phyloP scores from a whole-genome alignment of 192 early-diverging fungal species.

The Funneliformis mosseae region DNA sequence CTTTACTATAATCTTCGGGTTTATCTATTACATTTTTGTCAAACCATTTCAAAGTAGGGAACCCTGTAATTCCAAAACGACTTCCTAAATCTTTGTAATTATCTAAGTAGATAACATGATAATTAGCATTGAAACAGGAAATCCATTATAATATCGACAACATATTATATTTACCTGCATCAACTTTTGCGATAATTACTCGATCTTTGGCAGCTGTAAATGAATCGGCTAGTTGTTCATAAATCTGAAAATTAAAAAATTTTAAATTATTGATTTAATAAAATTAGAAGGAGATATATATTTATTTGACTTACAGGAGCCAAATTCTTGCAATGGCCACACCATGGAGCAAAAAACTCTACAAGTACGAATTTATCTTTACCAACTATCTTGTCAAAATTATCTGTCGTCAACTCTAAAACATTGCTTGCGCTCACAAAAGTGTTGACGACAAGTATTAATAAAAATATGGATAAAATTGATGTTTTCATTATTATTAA shows the following conservation, averaged over 20 bases:
- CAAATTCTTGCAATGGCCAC: slow-evolving; percentile 80
- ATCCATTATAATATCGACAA: slow-evolving; percentile 13
- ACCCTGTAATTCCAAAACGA: slow-evolving; percentile 78
- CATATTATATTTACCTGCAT: slow-evolving; percentile 48
- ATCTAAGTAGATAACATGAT: slow-evolving; percentile 50
- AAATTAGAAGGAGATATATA: background rate
- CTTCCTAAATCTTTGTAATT: slow-evolving; percentile 79
- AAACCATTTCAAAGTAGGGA: slow-evolving; percentile 95
- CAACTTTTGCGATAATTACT: slow-evolving; percentile 88
- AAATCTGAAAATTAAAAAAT: slow-evolving; percentile 44
- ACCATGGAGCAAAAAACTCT: slow-evolving; percentile 93
- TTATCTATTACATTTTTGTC: slow-evolving; percentile 71
- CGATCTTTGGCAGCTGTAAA: slow-evolving; percentile 71
- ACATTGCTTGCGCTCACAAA: slow-evolving; percentile 25
- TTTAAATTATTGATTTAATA: background rate
- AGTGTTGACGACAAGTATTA: background rate
- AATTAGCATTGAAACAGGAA: slow-evolving; percentile 40
- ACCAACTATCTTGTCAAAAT: slow-evolving; percentile 72
- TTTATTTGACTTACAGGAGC: slow-evolving; percentile 41
- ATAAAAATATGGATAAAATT: background rate
- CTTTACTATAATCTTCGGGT: slow-evolving; percentile 80
- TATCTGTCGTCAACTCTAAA: slow-evolving; percentile 42
- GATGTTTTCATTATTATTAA: background rate
- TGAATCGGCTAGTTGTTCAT: slow-evolving; percentile 78
- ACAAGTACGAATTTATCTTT: slow-evolving; percentile 87